Evolutionary conservation across 2,329 filamentous ascomycete species (phyloP), one percentile per base, ranked within the genome.

Genomic region (Pseudofabraea citricarpa): DNA sequence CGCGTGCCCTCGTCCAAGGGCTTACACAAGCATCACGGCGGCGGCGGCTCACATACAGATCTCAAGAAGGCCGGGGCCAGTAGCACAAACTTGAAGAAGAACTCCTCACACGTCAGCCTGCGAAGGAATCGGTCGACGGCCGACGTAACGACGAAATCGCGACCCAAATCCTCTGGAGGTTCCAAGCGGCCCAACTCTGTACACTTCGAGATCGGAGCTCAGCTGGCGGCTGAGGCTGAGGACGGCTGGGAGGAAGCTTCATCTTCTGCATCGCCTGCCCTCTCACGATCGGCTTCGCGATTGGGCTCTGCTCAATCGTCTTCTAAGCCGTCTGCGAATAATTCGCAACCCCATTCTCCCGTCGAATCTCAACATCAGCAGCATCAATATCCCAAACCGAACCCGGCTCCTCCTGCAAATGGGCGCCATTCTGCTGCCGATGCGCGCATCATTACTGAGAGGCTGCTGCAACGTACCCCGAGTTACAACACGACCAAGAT

Each of bases 181-280:
- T 65, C 79, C 39, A 79, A 78, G 58, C 72, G 74, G 45, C 68
- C 72, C 19, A 64, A 69, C 10, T 73, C 76, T 49, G 80, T 83
- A 23, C 79, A 81, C 56, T 84, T 84, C 54, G 78, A 82, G 54
- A 69, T 84, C 42, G 80, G 79, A 41, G 73, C 68, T 55, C 69
- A 72, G 57, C 63, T 61, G 19, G 57, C 67, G 53, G 41, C 46
- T 9, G 63, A 66, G 32, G 61, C 60, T 29, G 73, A 77, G 41
- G 77, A 80, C 69, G 79, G 79, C 65, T 84, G 81, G 81, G 77
- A 83, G 32, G 81, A 85, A 62, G 79, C 79, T 46, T 83, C 78
- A 61, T 72, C 71, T 36, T 81, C 77, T 44, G 79, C 79, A 40
- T 82, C 78, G 9, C 79, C 79, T 4, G 74, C 79, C 48, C 63